These are phyloP conservation scores for Cyberlindnera mississippiensis DNA, from an alignment of 805 yeast species.

Conservation along the genomic window DNA sequence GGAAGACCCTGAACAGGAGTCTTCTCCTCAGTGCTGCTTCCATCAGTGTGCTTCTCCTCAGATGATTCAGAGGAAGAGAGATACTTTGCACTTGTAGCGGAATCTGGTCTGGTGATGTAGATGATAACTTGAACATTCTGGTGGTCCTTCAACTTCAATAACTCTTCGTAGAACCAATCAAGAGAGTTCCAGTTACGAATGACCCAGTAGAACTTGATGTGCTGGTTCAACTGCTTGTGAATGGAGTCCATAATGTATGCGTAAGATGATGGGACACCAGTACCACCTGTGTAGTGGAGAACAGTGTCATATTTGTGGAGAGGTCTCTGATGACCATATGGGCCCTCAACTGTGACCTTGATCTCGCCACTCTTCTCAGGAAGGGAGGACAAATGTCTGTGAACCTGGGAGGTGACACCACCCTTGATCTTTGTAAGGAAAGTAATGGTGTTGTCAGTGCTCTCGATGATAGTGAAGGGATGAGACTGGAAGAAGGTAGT, in stretches of 20 bases:
- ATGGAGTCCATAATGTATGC: slow-evolving; percentile 34
- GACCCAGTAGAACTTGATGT: slow-evolving; percentile 59
- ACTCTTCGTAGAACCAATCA: slow-evolving; percentile 46
- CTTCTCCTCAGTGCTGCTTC: slow-evolving; percentile 1
- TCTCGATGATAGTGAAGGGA: slow-evolving; percentile 60
- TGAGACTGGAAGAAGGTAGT: slow-evolving; percentile 64
- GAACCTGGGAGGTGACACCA: slow-evolving; percentile 40
- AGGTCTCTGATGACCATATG: slow-evolving; percentile 46
- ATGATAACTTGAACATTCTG: slow-evolving; percentile 15
- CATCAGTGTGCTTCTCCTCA: background rate
- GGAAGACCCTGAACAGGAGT: slow-evolving; percentile 1
- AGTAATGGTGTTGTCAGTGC: slow-evolving; percentile 36
- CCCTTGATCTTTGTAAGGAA: slow-evolving; percentile 50
- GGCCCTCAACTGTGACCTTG: slow-evolving; percentile 56
- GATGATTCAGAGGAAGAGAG: slow-evolving; percentile 7
- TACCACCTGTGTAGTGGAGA: slow-evolving; percentile 47
- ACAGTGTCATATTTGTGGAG: slow-evolving; percentile 37
- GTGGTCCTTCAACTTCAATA: slow-evolving; percentile 29
- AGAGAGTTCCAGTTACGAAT: slow-evolving; percentile 51
- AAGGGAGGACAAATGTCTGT: slow-evolving; percentile 26
- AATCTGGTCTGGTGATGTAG: slow-evolving; percentile 23
- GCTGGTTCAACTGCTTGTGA: slow-evolving; percentile 22
- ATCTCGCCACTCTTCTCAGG: slow-evolving; percentile 23
- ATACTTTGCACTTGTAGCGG: slow-evolving; percentile 11
- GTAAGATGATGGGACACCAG: slow-evolving; percentile 49